Evolutionary conservation across 306 rosid species (phyloP).

Genomic region (Pterocarpus macrocarpus): DNA sequence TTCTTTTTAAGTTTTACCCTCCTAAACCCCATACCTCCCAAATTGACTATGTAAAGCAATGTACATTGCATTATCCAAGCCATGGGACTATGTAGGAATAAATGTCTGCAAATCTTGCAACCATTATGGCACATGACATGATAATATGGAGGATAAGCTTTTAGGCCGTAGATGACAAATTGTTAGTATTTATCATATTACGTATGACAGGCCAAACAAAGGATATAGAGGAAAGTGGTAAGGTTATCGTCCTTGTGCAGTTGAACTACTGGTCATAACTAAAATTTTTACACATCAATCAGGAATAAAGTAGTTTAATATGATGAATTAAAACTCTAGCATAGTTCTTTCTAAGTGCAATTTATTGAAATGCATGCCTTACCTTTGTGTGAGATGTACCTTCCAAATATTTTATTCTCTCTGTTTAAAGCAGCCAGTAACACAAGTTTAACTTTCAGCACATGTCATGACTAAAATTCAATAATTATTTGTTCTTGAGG

Average conservation of each 20-base stretch:
- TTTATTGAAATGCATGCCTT: neutral
- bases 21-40: neutral
- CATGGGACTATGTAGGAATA: slow-evolving; percentile 14
- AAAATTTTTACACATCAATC: neutral
- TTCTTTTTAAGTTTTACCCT: neutral
- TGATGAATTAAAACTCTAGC: neutral
- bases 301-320: neutral
- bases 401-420: slow-evolving; percentile 7
- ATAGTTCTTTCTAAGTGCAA: slow-evolving; percentile 18
- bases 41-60: slow-evolving; percentile 28
- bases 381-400: neutral
- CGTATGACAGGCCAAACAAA: slow-evolving; percentile 1
- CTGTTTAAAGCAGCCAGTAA: neutral
- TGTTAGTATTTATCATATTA: neutral
- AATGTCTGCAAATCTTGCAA: neutral
- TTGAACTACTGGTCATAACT: neutral
- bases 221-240: slow-evolving; percentile 2
- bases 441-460: neutral
- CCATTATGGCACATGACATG: neutral
- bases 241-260: neutral
- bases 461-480: neutral
- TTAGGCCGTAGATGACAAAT: neutral
- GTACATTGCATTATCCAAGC: slow-evolving; percentile 22
- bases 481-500: slow-evolving; percentile 5
- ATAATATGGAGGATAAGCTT: neutral